phyloP scores from a whole-genome alignment of 306 rosid species.

The Citrullus mucosospermus region DNA sequence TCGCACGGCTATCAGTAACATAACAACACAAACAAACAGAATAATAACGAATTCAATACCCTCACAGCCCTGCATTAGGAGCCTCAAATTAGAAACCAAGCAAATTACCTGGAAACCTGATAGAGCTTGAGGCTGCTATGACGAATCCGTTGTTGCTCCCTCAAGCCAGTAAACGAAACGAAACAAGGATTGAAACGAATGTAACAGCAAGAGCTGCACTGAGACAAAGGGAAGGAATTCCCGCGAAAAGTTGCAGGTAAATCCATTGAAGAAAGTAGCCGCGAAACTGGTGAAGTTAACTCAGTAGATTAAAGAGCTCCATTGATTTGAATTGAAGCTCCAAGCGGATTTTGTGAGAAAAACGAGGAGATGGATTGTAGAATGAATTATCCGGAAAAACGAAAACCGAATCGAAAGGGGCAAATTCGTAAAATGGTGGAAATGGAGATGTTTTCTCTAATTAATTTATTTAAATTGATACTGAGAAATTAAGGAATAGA shows the following conservation, averaged over 20 bases:
- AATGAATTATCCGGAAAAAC: neutral
- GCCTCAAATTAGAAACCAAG: neutral
- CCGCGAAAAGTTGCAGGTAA: slow-evolving; percentile 42
- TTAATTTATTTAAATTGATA: neutral
- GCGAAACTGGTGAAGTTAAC: slow-evolving; percentile 11
- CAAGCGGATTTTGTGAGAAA: neutral
- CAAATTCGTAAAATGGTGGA: neutral
- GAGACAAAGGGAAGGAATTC: slow-evolving; percentile 37
- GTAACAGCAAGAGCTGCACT: slow-evolving; percentile 51
- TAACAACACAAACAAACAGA: neutral
- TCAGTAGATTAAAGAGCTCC: slow-evolving; percentile 40
- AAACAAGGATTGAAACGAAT: slow-evolving; percentile 39
- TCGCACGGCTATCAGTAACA: slow-evolving; percentile 10
- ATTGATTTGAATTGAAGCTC: slow-evolving; percentile 17
- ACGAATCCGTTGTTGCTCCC: slow-evolving; percentile 18
- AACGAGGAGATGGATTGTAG: neutral
- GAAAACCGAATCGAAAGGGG: neutral
- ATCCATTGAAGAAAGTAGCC: slow-evolving; percentile 26
- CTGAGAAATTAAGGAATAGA: neutral
- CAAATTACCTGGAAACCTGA: slow-evolving; percentile 28
- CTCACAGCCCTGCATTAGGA: neutral
- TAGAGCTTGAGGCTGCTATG: slow-evolving; percentile 20
- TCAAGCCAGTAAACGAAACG: slow-evolving; percentile 16
- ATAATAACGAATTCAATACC: neutral
- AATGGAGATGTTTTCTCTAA: neutral